Conservation (phyloP, 495 filamentous ascomycete species). For the Penicillium cosmopolitanum region DNA sequence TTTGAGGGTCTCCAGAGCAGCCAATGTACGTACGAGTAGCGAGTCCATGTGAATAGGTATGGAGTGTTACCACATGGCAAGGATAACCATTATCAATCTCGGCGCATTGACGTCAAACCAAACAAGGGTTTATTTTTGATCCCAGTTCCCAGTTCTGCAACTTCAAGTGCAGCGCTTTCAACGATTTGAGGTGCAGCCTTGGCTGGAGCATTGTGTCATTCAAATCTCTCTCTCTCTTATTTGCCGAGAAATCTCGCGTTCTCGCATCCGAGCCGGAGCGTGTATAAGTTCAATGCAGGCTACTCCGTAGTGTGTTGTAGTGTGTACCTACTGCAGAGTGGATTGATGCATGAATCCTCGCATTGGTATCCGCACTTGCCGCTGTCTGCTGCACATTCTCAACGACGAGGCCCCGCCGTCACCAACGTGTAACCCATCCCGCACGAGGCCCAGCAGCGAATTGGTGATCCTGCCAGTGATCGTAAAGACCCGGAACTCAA, state of each 20-base stretch:
- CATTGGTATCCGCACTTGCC: slow-evolving; percentile 25
- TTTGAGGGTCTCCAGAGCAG: slow-evolving; percentile 2
- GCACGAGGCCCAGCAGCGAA: slow-evolving; percentile 9
- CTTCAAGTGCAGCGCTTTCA: no score
- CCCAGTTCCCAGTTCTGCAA: background rate
- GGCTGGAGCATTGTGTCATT: background rate
- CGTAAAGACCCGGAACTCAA: slow-evolving; percentile 2
- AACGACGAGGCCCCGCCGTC: background rate
- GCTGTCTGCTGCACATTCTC: slow-evolving; percentile 9
- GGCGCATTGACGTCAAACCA: slow-evolving; percentile 11
- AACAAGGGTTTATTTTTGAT: background rate
- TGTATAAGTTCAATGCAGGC: background rate
- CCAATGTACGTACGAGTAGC: background rate
- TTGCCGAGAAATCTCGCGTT: slow-evolving; percentile 1
- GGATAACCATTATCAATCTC: slow-evolving; percentile 24
- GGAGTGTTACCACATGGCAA: slow-evolving; percentile 1
- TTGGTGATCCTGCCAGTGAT: background rate
- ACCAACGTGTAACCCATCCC: slow-evolving; percentile 10
- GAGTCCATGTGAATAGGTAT: background rate
- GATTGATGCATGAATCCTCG: slow-evolving; percentile 14
- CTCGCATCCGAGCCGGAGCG: background rate
- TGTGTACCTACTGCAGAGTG: slow-evolving; percentile 10
- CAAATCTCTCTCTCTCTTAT: slow-evolving; percentile 1
- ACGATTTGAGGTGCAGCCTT: background rate
- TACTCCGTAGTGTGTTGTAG: background rate